A percentile compares a stretch with the other conserved stretches of the same genome.
Evolutionary conservation across 2,329 filamentous ascomycete species (phyloP).

Genomic region (Aspergillus versicolor): DNA sequence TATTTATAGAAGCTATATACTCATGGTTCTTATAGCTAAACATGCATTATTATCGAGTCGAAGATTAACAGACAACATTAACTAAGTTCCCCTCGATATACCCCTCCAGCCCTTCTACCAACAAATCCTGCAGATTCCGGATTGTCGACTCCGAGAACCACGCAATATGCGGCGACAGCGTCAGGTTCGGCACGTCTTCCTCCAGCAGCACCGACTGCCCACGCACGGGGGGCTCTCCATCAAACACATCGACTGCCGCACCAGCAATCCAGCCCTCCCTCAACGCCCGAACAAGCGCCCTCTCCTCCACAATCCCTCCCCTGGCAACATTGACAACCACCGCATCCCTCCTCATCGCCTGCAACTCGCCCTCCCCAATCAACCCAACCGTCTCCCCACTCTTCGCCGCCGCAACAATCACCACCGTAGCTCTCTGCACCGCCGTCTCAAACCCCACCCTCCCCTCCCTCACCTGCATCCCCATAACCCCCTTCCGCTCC

Average conservation of each 20-base stretch:
- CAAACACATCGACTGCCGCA: constrained; percentile 47
- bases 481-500: constrained; percentile 41
- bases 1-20: too few relatives aligned
- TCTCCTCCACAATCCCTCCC: constrained; percentile 53
- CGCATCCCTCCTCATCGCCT: constrained; percentile 39
- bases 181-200: constrained; percentile 47
- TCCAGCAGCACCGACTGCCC: constrained; percentile 47
- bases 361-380: constrained; percentile 40
- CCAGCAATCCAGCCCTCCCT: constrained; percentile 45
- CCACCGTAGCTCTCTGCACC: constrained; percentile 27
- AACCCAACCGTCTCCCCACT: constrained; percentile 31
- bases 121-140: constrained; percentile 40
- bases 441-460: constrained; percentile 30
- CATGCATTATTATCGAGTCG: not conserved
- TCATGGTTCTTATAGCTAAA: too few relatives aligned
- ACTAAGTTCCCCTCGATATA: constrained; percentile 1
- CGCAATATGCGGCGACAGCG: constrained; percentile 53
- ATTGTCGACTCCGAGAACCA: constrained; percentile 53
- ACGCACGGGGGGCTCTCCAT: constrained; percentile 47
- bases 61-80: not conserved
- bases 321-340: constrained; percentile 50
- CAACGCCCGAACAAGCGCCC: constrained; percentile 46
- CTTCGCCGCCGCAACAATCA: constrained; percentile 31
- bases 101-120: not conserved
- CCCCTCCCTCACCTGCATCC: constrained; percentile 16